Conservation (phyloP, 1,284 basidiomycete species). For the Tetrapyrgos nigripes region DNA sequence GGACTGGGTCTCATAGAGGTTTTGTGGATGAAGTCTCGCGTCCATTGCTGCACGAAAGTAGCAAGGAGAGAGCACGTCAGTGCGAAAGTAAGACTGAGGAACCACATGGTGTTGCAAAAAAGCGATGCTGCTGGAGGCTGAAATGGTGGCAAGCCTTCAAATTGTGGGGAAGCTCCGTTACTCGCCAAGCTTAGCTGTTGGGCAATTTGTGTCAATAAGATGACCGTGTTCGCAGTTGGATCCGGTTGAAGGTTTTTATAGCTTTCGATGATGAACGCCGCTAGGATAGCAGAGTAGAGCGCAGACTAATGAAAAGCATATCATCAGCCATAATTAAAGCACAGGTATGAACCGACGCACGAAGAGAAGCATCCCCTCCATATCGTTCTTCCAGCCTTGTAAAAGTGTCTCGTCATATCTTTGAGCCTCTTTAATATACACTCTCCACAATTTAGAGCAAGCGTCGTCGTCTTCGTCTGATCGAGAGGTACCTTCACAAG, state of each 20-base stretch:
- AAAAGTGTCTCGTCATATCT: not conserved
- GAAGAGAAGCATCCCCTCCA: not conserved
- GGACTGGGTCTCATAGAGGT: slow-evolving; percentile 3
- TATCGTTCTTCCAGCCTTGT: not conserved
- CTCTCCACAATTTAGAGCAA: not conserved
- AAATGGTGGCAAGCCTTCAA: not conserved
- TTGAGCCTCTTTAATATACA: not conserved
- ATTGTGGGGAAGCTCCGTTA: not conserved
- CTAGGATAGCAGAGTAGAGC: slow-evolving; percentile 26
- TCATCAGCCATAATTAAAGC: not conserved
- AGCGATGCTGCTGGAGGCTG: not conserved
- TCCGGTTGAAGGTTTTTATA: slow-evolving; percentile 23
- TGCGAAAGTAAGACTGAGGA: not conserved
- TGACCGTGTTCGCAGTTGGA: slow-evolving; percentile 8
- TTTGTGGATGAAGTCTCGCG: not conserved
- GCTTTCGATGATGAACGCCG: slow-evolving; percentile 26
- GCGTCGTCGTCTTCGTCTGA: not conserved
- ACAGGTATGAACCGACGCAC: not conserved
- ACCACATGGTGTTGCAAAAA: not conserved
- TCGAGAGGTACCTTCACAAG: too few species aligned
- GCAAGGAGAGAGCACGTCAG: not conserved
- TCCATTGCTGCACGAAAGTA: not conserved
- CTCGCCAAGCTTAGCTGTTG: slow-evolving; percentile 7
- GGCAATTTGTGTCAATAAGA: slow-evolving; percentile 18
- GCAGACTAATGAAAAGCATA: slow-evolving; percentile 19